Conservation (phyloP, 2,329 filamentous ascomycete genomes). For the Epichloe baconii region DNA sequence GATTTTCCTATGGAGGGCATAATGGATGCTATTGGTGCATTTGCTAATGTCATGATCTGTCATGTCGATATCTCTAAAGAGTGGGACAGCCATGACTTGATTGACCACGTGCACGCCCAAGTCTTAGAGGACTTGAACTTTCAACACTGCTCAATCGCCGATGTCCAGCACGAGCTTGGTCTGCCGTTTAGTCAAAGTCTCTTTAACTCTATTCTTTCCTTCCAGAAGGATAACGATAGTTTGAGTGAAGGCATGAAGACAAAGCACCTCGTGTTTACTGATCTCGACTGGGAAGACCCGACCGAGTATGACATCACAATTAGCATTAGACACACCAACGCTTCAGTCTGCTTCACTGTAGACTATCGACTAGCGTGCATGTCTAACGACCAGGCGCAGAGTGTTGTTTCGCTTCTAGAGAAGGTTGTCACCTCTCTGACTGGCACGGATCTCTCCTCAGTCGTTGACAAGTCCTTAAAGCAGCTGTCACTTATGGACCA, state of each 20-base stretch:
- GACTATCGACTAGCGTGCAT: neutral
- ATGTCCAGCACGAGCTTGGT: slow-evolving; percentile 25
- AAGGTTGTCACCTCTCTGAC: neutral
- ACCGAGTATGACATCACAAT: slow-evolving; percentile 16
- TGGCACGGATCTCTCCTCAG: neutral
- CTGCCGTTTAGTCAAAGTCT: slow-evolving; percentile 9
- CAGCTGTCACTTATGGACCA: neutral
- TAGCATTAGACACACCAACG: slow-evolving; percentile 6
- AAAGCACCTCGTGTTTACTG: slow-evolving; percentile 1
- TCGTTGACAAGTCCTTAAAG: neutral
- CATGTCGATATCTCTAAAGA: slow-evolving; percentile 13
- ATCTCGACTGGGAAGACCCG: slow-evolving; percentile 9
- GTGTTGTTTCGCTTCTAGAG: slow-evolving; percentile 2
- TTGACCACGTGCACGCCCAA: slow-evolving; percentile 24
- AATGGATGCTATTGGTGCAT: slow-evolving; percentile 4
- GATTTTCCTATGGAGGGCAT: slow-evolving; percentile 4
- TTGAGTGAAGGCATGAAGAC: neutral
- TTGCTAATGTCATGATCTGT: slow-evolving; percentile 7
- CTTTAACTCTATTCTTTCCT: slow-evolving; percentile 22
- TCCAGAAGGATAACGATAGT: slow-evolving; percentile 11
- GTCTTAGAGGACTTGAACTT: slow-evolving; percentile 32
- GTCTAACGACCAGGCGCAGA: neutral
- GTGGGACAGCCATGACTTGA: neutral
- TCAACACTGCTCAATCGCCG: slow-evolving; percentile 35
- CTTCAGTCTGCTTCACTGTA: neutral